A percentile compares a stretch with the other conserved stretches of the same genome.
phyloP scores from a whole-genome alignment of 2,329 filamentous ascomycete genomes.

The Aspergillus sp. region DNA sequence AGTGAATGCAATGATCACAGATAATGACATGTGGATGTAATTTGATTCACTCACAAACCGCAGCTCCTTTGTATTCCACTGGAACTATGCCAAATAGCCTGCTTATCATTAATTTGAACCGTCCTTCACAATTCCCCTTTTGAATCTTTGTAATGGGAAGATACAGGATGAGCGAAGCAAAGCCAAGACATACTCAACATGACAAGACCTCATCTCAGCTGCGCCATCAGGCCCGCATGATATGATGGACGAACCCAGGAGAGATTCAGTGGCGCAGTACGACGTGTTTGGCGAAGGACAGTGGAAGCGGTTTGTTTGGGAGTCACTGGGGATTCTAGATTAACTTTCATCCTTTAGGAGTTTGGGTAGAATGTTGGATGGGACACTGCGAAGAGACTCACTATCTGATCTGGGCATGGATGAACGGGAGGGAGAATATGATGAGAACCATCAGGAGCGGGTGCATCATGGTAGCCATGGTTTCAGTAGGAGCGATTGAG shows the following conservation, averaged over 20 bases:
- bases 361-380: background rate
- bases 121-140: background rate
- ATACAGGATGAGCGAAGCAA: background rate
- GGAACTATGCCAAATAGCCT: conserved; percentile 20
- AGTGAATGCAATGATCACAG: background rate
- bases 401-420: conserved; percentile 13
- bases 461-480: background rate
- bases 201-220: conserved; percentile 19
- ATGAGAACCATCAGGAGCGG: background rate
- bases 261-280: conserved; percentile 21
- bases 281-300: conserved; percentile 18
- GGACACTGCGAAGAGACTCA: background rate
- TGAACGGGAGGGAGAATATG: background rate
- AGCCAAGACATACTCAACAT: conserved; percentile 15
- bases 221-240: conserved; percentile 14
- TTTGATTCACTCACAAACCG: conserved; percentile 15
- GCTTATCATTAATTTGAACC: background rate
- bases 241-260: conserved; percentile 16
- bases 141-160: background rate
- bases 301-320: conserved; percentile 17
- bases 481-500: background rate
- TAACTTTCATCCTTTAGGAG: background rate
- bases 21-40: background rate
- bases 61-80: conserved; percentile 8
- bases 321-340: conserved; percentile 11